Conservation (phyloP, 2,329 filamentous ascomycete species). For the Trichoderma cornu-damae region DNA sequence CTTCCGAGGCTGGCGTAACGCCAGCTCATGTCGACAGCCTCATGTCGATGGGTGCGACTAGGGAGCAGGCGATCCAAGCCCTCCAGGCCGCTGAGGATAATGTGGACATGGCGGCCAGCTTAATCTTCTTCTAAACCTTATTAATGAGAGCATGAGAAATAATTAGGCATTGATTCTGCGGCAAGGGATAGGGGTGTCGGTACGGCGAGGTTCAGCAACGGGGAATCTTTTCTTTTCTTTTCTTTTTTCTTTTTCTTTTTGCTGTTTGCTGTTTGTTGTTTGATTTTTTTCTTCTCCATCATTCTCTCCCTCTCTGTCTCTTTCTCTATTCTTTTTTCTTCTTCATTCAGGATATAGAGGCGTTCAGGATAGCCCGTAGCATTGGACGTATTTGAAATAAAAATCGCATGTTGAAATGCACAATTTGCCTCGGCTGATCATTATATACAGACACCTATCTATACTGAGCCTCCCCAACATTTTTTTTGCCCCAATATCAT, state of each 20-base stretch:
- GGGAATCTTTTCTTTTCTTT: background rate
- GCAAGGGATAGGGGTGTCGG: background rate
- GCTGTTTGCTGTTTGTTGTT: too few relatives aligned
- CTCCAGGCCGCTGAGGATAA: slow-evolving; percentile 80
- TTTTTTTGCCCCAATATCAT: background rate
- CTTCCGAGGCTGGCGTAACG: slow-evolving; percentile 38
- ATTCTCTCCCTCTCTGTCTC: background rate
- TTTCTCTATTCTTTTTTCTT: background rate
- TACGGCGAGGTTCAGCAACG: background rate
- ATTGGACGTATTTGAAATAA: slow-evolving; percentile 6
- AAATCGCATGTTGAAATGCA: background rate
- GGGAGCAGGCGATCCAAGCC: slow-evolving; percentile 71
- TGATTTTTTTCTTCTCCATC: background rate
- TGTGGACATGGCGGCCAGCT: slow-evolving; percentile 78
- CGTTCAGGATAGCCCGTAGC: background rate
- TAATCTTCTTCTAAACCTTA: slow-evolving; percentile 53
- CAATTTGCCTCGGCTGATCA: background rate
- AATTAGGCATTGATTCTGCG: slow-evolving; percentile 1
- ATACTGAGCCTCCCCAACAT: background rate
- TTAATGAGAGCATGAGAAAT: slow-evolving; percentile 11
- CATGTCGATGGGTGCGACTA: slow-evolving; percentile 69
- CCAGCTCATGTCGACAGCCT: slow-evolving; percentile 71
- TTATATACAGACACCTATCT: background rate
- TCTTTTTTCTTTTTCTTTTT: background rate
- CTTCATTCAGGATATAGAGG: slow-evolving; percentile 6